Conservation (phyloP, 225 moss, liverwort and hornwort species). For the Physcomitrellopsis africana region DNA sequence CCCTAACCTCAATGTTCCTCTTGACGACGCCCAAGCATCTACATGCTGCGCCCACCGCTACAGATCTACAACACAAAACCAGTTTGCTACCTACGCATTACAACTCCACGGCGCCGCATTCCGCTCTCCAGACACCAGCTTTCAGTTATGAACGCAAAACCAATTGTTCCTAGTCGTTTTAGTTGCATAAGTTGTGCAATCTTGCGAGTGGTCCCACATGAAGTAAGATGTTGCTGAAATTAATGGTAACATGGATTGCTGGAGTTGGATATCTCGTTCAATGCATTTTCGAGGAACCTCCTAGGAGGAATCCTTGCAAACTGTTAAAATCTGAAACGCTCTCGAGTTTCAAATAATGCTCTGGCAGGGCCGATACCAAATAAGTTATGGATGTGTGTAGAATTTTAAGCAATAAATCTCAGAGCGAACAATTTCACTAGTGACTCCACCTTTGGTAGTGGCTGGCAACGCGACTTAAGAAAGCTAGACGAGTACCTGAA, state of each 20-base stretch:
- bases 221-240: neutral
- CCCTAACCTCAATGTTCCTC: too few species aligned
- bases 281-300: slow-evolving; percentile 25
- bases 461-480: slow-evolving; percentile 26
- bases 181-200: neutral
- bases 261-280: slow-evolving; percentile 35
- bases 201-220: slow-evolving; percentile 4
- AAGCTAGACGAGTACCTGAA: slow-evolving; percentile 32
- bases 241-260: slow-evolving; percentile 19
- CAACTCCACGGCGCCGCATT: too few species aligned
- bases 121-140: too few species aligned
- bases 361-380: slow-evolving; percentile 26
- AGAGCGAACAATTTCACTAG: slow-evolving; percentile 56
- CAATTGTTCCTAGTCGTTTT: neutral
- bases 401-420: slow-evolving; percentile 39
- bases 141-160: too few species aligned
- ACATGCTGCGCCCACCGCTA: too few species aligned
- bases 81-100: too few species aligned
- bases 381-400: slow-evolving; percentile 30
- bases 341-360: slow-evolving; percentile 27
- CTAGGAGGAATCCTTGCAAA: slow-evolving; percentile 22
- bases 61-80: too few species aligned
- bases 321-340: slow-evolving; percentile 24
- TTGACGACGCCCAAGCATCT: too few species aligned
- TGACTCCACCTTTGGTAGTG: slow-evolving; percentile 24